These are phyloP conservation scores for Ustilago crameri DNA, from an alignment of 1,284 basidiomycete species.

Conservation along the genomic window DNA sequence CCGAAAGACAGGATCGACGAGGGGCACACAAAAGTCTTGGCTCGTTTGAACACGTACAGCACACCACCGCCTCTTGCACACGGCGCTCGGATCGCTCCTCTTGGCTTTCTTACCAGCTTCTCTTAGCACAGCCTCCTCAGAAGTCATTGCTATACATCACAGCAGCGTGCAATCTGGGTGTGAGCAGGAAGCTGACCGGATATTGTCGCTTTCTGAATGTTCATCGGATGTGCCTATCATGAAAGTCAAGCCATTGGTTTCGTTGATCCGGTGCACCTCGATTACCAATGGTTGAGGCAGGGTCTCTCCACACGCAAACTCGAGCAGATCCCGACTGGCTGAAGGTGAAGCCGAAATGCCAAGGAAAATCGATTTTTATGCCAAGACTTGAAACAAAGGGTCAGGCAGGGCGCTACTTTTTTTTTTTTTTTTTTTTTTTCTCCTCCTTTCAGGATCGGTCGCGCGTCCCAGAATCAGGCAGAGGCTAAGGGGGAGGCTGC, in stretches of 20 bases:
- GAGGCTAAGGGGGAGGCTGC: no score
- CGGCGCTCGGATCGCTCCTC: neutral
- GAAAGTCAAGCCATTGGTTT: neutral
- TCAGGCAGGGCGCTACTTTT: slow-evolving; percentile 1
- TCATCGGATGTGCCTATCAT: neutral
- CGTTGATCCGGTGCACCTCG: no score
- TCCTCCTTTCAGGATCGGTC: no score
- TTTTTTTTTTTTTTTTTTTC: no score
- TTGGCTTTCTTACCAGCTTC: neutral
- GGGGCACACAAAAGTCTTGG: slow-evolving; percentile 37
- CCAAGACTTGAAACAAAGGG: slow-evolving; percentile 19
- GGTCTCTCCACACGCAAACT: slow-evolving; percentile 4
- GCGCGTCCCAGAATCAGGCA: no score
- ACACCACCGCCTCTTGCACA: neutral
- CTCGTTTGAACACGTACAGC: neutral
- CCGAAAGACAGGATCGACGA: slow-evolving; percentile 34
- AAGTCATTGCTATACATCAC: no score
- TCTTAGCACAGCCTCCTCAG: no score
- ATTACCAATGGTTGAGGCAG: neutral
- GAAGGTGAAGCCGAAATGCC: slow-evolving; percentile 6
- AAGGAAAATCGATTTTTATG: slow-evolving; percentile 23
- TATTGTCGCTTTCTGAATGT: neutral
- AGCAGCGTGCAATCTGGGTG: no score
- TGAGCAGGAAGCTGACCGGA: no score
- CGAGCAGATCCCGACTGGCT: no score